Evolutionary conservation across 257 asterid genomes (phyloP).

Genomic region (Solanum lycopersicoides): DNA sequence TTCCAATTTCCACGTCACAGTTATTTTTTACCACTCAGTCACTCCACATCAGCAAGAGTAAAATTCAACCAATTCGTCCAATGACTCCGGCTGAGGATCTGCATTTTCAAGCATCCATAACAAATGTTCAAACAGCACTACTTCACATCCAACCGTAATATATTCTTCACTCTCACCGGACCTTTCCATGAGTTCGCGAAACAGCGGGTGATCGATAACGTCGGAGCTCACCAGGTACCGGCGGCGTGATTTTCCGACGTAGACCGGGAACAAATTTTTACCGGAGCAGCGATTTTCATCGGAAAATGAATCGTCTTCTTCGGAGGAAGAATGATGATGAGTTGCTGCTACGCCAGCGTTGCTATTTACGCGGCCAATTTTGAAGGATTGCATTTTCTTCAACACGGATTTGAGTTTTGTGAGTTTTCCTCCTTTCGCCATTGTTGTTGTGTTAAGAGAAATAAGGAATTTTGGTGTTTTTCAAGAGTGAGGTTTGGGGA

Average conservation of each 20-base stretch:
- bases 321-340: not conserved
- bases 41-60: constrained; percentile 48
- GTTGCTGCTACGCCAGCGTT: constrained; percentile 27
- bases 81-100: constrained; percentile 82
- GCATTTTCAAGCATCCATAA: constrained; percentile 79
- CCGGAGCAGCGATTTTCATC: not conserved
- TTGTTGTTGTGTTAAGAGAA: constrained; percentile 1
- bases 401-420: constrained; percentile 79
- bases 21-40: constrained; percentile 7
- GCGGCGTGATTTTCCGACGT: constrained; percentile 86
- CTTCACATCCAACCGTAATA: constrained; percentile 69
- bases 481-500: constrained; percentile 1
- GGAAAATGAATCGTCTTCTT: not conserved
- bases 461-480: not conserved
- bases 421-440: constrained; percentile 85
- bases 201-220: constrained; percentile 68
- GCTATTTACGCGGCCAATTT: constrained; percentile 40
- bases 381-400: constrained; percentile 93
- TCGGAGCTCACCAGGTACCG: constrained; percentile 69
- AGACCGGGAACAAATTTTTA: constrained; percentile 42
- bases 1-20: constrained; percentile 4
- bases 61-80: constrained; percentile 64
- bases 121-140: constrained; percentile 83
- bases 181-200: constrained; percentile 69
- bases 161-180: constrained; percentile 15